Evolutionary conservation across 768 basidiomycete genomes (phyloP).

Genomic region (Cantharellus cinnabarinus): DNA sequence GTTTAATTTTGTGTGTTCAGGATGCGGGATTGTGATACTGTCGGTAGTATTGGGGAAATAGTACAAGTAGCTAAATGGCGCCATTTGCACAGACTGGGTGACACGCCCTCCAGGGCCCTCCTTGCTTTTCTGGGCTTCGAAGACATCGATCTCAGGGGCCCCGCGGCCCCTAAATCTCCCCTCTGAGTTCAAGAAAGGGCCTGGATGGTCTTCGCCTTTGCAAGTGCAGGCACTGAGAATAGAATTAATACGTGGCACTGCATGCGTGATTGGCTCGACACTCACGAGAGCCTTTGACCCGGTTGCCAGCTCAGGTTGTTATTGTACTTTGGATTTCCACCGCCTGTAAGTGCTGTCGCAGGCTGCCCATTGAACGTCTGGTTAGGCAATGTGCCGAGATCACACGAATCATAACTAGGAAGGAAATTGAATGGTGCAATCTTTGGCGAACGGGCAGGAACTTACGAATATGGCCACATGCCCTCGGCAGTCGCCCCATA

Average conservation of each 20-base stretch:
- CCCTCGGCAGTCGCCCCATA: constrained; percentile 78
- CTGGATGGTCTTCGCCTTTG: constrained; percentile 55
- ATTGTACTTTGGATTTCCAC: constrained; percentile 30
- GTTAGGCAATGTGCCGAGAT: constrained; percentile 78
- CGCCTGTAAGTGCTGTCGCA: constrained; percentile 34
- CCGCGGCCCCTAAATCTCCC: constrained; percentile 55
- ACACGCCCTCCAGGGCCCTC: constrained; percentile 32
- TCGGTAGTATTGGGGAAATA: constrained; percentile 23
- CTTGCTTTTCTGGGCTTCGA: constrained; percentile 51
- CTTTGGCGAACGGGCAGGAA: background rate
- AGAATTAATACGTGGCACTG: background rate
- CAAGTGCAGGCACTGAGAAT: constrained; percentile 46
- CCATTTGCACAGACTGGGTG: constrained; percentile 62
- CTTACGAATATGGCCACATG: constrained; percentile 20
- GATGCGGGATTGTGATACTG: constrained; percentile 33
- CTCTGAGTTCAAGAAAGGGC: constrained; percentile 35
- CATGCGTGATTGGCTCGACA: background rate
- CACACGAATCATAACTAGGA: constrained; percentile 67
- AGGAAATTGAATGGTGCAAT: constrained; percentile 27
- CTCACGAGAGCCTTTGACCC: constrained; percentile 19
- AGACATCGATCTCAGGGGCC: constrained; percentile 65
- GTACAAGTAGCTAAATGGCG: constrained; percentile 32
- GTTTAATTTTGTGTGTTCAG: constrained; percentile 34
- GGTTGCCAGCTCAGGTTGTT: constrained; percentile 48
- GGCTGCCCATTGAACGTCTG: constrained; percentile 55